A percentile compares a stretch with the other conserved stretches of the same genome.
Conservation (phyloP, 805 yeast genomes). For the Pichia membranifaciens region DNA sequence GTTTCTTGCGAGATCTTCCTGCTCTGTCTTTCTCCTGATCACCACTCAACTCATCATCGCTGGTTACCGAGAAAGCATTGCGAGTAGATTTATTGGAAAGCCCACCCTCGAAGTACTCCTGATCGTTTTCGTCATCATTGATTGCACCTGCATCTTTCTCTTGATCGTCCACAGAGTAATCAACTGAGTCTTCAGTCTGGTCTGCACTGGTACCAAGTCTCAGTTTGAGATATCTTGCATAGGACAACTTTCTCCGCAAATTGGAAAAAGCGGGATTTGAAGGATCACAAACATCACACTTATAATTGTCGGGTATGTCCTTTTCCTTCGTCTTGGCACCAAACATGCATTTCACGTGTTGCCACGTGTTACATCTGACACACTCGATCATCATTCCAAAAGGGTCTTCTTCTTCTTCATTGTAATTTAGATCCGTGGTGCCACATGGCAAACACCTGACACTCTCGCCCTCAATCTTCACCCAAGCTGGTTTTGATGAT, state of each 20-base stretch:
- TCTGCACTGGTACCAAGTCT: conserved; percentile 5
- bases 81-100: not conserved
- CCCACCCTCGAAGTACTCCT: conserved; percentile 1
- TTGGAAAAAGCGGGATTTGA: conserved; percentile 27
- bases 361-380: conserved; percentile 65
- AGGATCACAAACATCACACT: conserved; percentile 52
- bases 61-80: too few relatives aligned
- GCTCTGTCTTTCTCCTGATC: conserved; percentile 5
- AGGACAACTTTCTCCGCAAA: conserved; percentile 29
- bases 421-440: conserved; percentile 49
- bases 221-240: conserved; percentile 23
- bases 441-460: conserved; percentile 62
- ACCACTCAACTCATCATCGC: conserved; percentile 9
- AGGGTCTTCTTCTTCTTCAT: conserved; percentile 44
- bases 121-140: conserved; percentile 2
- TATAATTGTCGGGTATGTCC: conserved; percentile 42
- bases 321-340: conserved; percentile 32
- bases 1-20: not conserved
- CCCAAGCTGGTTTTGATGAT: conserved; percentile 1
- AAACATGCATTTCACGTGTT: conserved; percentile 60
- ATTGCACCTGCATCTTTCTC: conserved; percentile 7
- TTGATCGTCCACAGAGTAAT: conserved; percentile 10
- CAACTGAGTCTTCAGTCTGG: not conserved
- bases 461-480: conserved; percentile 3
- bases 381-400: conserved; percentile 46